Evolutionary conservation across 2,329 filamentous ascomycete species (phyloP).

Genomic region (Clonostachys rhizophaga): DNA sequence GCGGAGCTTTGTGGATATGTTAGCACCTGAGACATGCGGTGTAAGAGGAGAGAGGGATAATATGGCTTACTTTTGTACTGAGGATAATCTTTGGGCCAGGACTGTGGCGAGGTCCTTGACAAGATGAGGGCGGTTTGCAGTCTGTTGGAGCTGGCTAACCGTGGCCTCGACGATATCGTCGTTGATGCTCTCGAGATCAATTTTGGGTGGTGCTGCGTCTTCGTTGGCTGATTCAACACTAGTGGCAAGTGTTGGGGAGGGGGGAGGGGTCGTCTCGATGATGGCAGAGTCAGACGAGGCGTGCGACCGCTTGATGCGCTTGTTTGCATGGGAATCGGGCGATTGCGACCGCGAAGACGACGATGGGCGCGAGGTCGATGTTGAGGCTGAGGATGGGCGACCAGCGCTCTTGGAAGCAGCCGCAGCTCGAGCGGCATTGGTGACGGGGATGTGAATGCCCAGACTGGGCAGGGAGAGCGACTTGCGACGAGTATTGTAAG

Average conservation of each 20-base stretch:
- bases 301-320: constrained; percentile 78
- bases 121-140: constrained; percentile 86
- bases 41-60: constrained; percentile 12
- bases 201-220: constrained; percentile 13
- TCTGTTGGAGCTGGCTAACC: constrained; percentile 82
- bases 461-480: constrained; percentile 88
- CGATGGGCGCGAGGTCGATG: constrained; percentile 18
- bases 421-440: constrained; percentile 54
- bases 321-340: constrained; percentile 39
- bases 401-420: constrained; percentile 38
- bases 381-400: constrained; percentile 18
- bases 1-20: constrained; percentile 63
- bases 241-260: constrained; percentile 24
- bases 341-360: constrained; percentile 19
- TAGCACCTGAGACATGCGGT: constrained; percentile 10
- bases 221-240: constrained; percentile 18
- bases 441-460: constrained; percentile 80
- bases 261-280: constrained; percentile 69
- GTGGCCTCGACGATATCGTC: constrained; percentile 94
- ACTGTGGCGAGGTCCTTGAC: constrained; percentile 89
- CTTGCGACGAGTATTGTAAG: constrained; percentile 96
- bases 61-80: constrained; percentile 83
- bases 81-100: constrained; percentile 69
- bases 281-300: constrained; percentile 65
- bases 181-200: constrained; percentile 76